phyloP scores from a whole-genome alignment of 768 basidiomycete genomes.

The Austroboletus eburneus region DNA sequence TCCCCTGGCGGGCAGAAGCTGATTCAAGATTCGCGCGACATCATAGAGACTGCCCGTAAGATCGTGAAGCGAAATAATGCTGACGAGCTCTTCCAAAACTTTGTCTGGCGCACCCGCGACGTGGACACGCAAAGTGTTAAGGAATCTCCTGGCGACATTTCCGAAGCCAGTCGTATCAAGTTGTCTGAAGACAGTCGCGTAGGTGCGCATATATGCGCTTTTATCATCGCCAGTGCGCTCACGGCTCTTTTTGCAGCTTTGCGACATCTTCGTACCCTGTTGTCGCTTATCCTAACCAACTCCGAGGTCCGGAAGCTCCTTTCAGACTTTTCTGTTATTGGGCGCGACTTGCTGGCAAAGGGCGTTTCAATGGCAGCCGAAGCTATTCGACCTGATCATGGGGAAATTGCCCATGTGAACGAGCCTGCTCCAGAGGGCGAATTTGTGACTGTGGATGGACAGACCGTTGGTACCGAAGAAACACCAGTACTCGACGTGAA shows the following conservation, averaged over 20 bases:
- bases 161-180: slow-evolving; percentile 54
- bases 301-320: slow-evolving; percentile 88
- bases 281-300: slow-evolving; percentile 87
- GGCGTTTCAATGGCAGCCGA: slow-evolving; percentile 69
- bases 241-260: slow-evolving; percentile 49
- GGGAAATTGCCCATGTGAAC: slow-evolving; percentile 61
- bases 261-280: slow-evolving; percentile 82
- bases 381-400: slow-evolving; percentile 59
- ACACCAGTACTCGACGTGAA: slow-evolving; percentile 45
- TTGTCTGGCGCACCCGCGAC: slow-evolving; percentile 74
- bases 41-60: slow-evolving; percentile 67
- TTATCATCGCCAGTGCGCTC: too few species aligned
- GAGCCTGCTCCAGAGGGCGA: slow-evolving; percentile 64
- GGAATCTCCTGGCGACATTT: slow-evolving; percentile 36
- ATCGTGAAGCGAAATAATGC: slow-evolving; percentile 82
- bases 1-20: slow-evolving; percentile 76
- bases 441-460: slow-evolving; percentile 50
- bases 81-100: slow-evolving; percentile 91
- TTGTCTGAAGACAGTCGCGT: slow-evolving; percentile 54
- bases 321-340: slow-evolving; percentile 70
- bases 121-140: slow-evolving; percentile 37
- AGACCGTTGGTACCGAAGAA: slow-evolving; percentile 40
- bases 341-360: slow-evolving; percentile 79
- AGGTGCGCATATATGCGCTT: slow-evolving; percentile 39
- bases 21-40: slow-evolving; percentile 70